Conservation (phyloP, 106 monocot species). For the Iris macrosiphon region DNA sequence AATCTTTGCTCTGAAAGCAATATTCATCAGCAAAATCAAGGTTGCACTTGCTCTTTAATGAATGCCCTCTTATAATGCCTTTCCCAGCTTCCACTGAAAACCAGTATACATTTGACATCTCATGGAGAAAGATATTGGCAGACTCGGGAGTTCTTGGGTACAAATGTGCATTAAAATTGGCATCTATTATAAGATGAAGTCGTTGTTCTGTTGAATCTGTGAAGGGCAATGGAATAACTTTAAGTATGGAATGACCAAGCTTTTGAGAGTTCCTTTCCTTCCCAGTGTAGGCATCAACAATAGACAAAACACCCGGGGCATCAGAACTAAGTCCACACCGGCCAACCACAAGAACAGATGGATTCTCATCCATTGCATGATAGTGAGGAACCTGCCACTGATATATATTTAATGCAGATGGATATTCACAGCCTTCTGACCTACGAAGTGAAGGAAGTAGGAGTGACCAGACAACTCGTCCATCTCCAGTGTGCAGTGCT, state of each 20-base stretch:
- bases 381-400: conserved; percentile 96
- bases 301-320: conserved; percentile 45
- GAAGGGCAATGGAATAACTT: conserved; percentile 73
- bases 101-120: conserved; percentile 63
- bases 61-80: conserved; percentile 59
- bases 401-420: conserved; percentile 51
- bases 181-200: conserved; percentile 87
- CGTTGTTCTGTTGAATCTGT: conserved; percentile 72
- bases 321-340: conserved; percentile 55
- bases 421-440: conserved; percentile 38
- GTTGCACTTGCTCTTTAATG: conserved; percentile 48
- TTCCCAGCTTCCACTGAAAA: conserved; percentile 49
- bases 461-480: conserved; percentile 85
- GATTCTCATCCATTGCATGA: conserved; percentile 81
- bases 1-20: conserved; percentile 61
- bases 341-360: conserved; percentile 84
- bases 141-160: conserved; percentile 78
- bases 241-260: conserved; percentile 56
- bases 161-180: conserved; percentile 60
- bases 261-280: conserved; percentile 43
- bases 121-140: conserved; percentile 34
- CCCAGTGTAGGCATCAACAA: conserved; percentile 92
- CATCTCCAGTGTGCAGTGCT: conserved; percentile 96
- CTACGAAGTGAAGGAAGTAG: conserved; percentile 51
- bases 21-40: conserved; percentile 48